Evolutionary conservation across 2,329 filamentous ascomycete species (phyloP).

Genomic region (Aureobasidium sp.): DNA sequence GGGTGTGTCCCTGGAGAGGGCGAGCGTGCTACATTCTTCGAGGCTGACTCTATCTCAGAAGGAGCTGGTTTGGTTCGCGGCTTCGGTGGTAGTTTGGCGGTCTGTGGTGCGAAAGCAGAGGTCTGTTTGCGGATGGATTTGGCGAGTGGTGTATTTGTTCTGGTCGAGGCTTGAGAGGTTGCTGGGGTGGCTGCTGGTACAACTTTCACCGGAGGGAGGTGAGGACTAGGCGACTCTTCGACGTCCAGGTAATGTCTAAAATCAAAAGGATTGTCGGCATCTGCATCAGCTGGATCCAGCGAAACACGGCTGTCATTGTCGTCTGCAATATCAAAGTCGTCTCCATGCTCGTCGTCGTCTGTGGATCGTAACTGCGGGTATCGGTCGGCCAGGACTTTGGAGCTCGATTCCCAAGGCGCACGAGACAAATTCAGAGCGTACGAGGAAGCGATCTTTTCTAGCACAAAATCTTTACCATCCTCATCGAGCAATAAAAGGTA

Average conservation of each 20-base stretch:
- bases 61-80: background rate
- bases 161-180: conserved; percentile 14
- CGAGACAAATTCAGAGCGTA: conserved; percentile 81
- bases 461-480: conserved; percentile 64
- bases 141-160: conserved; percentile 15
- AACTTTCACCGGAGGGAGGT: conserved; percentile 17
- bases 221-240: conserved; percentile 23
- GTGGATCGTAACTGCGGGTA: conserved; percentile 49
- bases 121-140: conserved; percentile 14
- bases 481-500: conserved; percentile 80
- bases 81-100: background rate
- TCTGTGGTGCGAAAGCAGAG: conserved; percentile 5
- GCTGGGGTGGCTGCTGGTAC: conserved; percentile 22
- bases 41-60: background rate
- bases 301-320: conserved; percentile 27
- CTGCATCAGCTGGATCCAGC: conserved; percentile 28
- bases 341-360: conserved; percentile 22
- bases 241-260: conserved; percentile 41
- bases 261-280: conserved; percentile 42
- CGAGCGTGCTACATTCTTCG: conserved; percentile 8
- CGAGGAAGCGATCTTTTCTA: conserved; percentile 74
- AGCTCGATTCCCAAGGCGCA: conserved; percentile 58
- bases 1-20: conserved; percentile 8
- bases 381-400: conserved; percentile 56
- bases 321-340: conserved; percentile 18